Conservation (phyloP, 2,329 filamentous ascomycete genomes). For the Trichoderma brevicompactum region DNA sequence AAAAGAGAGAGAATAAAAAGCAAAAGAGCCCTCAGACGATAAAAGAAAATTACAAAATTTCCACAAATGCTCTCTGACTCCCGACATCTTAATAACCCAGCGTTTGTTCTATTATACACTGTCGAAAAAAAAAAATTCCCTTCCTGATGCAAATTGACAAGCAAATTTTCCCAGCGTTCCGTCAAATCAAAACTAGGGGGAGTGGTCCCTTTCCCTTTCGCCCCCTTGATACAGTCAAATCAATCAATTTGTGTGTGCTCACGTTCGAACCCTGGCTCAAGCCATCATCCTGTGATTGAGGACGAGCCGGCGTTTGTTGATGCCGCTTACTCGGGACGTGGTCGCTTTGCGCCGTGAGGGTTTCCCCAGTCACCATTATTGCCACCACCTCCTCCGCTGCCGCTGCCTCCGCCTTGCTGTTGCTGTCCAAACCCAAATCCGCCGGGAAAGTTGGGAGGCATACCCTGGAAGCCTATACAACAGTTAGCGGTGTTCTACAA, state of each 20-base stretch:
- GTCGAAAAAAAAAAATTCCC: constrained; percentile 3
- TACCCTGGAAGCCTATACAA: constrained; percentile 64
- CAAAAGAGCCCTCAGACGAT: not conserved
- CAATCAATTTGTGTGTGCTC: not conserved
- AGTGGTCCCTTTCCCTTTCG: not conserved
- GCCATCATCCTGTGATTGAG: not conserved
- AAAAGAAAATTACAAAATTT: constrained; percentile 7
- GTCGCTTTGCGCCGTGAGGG: constrained; percentile 79
- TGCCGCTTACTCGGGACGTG: constrained; percentile 67
- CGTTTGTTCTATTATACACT: constrained; percentile 30
- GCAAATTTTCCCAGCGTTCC: not conserved
- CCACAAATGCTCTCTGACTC: constrained; percentile 17
- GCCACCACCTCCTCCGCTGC: constrained; percentile 37
- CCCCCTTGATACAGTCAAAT: not conserved
- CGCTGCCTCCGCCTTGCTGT: constrained; percentile 48
- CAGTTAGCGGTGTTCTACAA: constrained; percentile 32
- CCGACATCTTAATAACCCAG: constrained; percentile 21
- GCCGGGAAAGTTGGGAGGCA: constrained; percentile 72
- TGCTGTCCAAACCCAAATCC: constrained; percentile 67
- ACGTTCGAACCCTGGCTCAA: not conserved
- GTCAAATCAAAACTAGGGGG: not conserved
- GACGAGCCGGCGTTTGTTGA: not conserved
- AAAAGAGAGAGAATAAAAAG: constrained; percentile 1
- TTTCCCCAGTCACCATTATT: constrained; percentile 70
- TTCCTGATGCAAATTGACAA: constrained; percentile 21